Conservation (phyloP, 2,329 filamentous ascomycete genomes). For the Talaromyces sp. region DNA sequence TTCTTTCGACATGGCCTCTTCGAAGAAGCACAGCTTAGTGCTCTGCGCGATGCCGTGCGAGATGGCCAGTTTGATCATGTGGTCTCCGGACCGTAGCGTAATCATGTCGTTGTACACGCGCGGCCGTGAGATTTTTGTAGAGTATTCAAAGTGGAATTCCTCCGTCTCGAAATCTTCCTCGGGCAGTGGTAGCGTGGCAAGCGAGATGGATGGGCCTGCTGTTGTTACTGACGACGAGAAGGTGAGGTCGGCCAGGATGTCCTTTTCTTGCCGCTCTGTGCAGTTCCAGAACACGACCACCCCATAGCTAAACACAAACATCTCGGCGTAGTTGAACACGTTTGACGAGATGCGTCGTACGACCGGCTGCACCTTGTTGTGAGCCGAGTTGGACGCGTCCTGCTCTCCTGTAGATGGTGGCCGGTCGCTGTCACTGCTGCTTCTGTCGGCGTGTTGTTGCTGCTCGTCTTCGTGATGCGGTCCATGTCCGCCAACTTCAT, state of each 20-base stretch:
- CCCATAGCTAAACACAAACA: constrained; percentile 96
- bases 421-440: constrained; percentile 11
- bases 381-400: neutral
- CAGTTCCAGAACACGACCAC: constrained; percentile 99
- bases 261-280: constrained; percentile 90
- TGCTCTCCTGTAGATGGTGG: constrained; percentile 36
- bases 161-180: constrained; percentile 95
- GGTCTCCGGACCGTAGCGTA: constrained; percentile 84
- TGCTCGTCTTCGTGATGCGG: constrained; percentile 23
- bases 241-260: constrained; percentile 87
- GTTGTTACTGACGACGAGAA: constrained; percentile 56
- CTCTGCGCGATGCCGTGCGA: constrained; percentile 96
- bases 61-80: constrained; percentile 98
- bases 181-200: constrained; percentile 72
- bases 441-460: neutral
- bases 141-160: constrained; percentile 98
- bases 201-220: constrained; percentile 44
- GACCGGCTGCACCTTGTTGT: constrained; percentile 18
- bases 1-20: constrained; percentile 90
- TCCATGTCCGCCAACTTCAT: neutral
- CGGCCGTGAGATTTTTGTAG: constrained; percentile 73
- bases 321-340: constrained; percentile 77
- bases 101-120: constrained; percentile 99
- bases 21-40: constrained; percentile 92
- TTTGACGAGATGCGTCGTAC: constrained; percentile 56